These are phyloP conservation scores for Salix exigua DNA, from an alignment of 345 rosid species.

Conservation along the genomic window DNA sequence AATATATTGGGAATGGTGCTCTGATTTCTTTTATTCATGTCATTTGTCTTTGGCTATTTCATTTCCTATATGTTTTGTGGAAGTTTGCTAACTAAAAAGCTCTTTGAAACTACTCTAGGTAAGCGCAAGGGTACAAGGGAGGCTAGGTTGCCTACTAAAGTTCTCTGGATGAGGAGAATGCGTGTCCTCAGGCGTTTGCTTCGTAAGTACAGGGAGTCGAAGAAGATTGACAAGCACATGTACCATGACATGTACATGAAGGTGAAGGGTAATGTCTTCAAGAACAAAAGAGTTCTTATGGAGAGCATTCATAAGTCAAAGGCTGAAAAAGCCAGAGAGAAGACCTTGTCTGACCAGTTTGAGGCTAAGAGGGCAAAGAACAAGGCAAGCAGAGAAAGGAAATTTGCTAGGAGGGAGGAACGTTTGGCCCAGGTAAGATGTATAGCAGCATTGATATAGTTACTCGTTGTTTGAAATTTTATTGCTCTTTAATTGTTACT, in stretches of 20 bases:
- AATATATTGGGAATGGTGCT: not conserved
- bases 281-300: slow-evolving; percentile 95
- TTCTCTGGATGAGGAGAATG: slow-evolving; percentile 97
- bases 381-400: slow-evolving; percentile 97
- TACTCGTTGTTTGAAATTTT: not conserved
- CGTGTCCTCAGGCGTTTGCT: slow-evolving; percentile 86
- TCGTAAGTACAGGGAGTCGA: slow-evolving; percentile 77
- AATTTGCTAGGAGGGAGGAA: slow-evolving; percentile 79
- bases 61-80: not conserved
- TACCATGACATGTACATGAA: slow-evolving; percentile 99
- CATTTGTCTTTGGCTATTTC: not conserved
- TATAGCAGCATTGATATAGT: not conserved
- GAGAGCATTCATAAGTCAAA: slow-evolving; percentile 92
- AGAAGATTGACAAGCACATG: slow-evolving; percentile 98
- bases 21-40: not conserved
- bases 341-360: slow-evolving; percentile 84
- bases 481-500: not conserved
- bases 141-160: slow-evolving; percentile 90
- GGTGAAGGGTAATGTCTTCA: slow-evolving; percentile 92
- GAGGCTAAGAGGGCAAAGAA: slow-evolving; percentile 96
- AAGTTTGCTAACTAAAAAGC: not conserved
- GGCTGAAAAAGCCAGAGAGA: slow-evolving; percentile 98
- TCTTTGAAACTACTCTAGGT: slow-evolving; percentile 37
- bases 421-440: slow-evolving; percentile 71
- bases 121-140: slow-evolving; percentile 94